Evolutionary conservation across 202 grass and related monocot genomes (phyloP).

Genomic region (Cymbopogon flexuosus): DNA sequence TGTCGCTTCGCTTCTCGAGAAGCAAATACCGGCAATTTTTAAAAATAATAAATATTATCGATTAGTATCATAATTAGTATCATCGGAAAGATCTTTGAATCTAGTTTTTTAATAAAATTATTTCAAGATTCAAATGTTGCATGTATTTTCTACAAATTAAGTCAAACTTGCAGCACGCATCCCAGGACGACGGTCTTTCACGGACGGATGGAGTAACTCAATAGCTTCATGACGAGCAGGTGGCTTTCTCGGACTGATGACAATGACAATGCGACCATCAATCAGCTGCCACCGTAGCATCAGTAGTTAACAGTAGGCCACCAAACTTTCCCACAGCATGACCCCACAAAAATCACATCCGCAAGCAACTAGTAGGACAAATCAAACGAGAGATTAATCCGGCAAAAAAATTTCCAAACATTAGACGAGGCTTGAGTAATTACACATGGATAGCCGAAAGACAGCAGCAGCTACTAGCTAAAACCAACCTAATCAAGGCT

Average conservation of each 20-base stretch:
- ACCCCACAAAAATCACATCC: not conserved
- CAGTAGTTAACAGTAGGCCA: not conserved
- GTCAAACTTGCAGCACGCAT: no score
- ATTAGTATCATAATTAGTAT: no score
- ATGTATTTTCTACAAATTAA: no score
- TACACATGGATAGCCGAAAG: slow-evolving; percentile 38
- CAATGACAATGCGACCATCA: not conserved
- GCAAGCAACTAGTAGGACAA: not conserved
- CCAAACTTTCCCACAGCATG: slow-evolving; percentile 1
- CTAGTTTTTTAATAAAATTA: no score
- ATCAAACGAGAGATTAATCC: not conserved
- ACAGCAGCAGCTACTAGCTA: slow-evolving; percentile 18
- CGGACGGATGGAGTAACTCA: no score
- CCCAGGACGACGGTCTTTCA: no score
- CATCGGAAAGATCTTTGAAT: no score
- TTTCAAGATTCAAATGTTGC: no score
- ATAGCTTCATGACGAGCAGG: not conserved
- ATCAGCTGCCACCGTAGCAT: not conserved
- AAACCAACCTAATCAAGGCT: slow-evolving; percentile 39
- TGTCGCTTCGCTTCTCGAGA: no score
- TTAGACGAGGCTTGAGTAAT: slow-evolving; percentile 32
- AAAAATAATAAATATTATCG: no score
- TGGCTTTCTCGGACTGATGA: not conserved
- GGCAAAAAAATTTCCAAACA: slow-evolving; percentile 3
- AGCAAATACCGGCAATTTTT: no score